Evolutionary conservation across 2,329 filamentous ascomycete genomes (phyloP).

Genomic region (Onygena corvina): DNA sequence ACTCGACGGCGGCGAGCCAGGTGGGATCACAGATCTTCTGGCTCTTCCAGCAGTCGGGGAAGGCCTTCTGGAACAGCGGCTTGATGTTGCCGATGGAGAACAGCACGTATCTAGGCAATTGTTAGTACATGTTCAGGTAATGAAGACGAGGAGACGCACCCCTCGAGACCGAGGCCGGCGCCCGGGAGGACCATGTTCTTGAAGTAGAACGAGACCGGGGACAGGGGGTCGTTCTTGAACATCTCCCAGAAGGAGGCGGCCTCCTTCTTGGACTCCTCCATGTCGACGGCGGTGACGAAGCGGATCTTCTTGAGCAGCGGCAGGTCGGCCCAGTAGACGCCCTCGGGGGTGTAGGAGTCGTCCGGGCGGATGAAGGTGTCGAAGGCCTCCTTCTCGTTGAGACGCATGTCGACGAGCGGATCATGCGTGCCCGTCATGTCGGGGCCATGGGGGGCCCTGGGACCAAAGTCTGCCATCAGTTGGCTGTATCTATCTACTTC

Average conservation of each 20-base stretch:
- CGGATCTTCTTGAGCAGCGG: conserved; percentile 54
- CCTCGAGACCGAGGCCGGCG: conserved; percentile 83
- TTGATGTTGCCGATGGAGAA: conserved; percentile 93
- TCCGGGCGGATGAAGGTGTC: conserved; percentile 72
- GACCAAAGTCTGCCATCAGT: conserved; percentile 32
- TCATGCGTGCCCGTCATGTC: conserved; percentile 37
- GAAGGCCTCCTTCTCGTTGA: conserved; percentile 54
- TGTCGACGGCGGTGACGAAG: conserved; percentile 67
- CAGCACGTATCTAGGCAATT: conserved; percentile 55
- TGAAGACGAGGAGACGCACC: conserved; percentile 32
- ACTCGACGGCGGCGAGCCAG: conserved; percentile 76
- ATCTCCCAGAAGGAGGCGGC: conserved; percentile 56
- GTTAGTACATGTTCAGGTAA: background rate
- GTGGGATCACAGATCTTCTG: conserved; percentile 57
- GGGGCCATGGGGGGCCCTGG: conserved; percentile 37
- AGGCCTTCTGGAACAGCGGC: conserved; percentile 64
- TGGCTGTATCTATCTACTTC: no score
- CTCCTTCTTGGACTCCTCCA: conserved; percentile 57
- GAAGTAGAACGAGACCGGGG: conserved; percentile 75
- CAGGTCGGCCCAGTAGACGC: conserved; percentile 88
- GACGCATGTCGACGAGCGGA: conserved; percentile 41
- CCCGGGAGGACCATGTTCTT: conserved; percentile 84
- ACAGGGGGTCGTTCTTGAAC: conserved; percentile 76
- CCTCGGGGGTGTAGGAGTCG: conserved; percentile 71
- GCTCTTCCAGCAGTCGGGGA: conserved; percentile 64